A percentile compares a stretch with the other conserved stretches of the same genome.
phyloP scores from a whole-genome alignment of 257 asterid genomes.

The Fraxinus pennsylvanica region DNA sequence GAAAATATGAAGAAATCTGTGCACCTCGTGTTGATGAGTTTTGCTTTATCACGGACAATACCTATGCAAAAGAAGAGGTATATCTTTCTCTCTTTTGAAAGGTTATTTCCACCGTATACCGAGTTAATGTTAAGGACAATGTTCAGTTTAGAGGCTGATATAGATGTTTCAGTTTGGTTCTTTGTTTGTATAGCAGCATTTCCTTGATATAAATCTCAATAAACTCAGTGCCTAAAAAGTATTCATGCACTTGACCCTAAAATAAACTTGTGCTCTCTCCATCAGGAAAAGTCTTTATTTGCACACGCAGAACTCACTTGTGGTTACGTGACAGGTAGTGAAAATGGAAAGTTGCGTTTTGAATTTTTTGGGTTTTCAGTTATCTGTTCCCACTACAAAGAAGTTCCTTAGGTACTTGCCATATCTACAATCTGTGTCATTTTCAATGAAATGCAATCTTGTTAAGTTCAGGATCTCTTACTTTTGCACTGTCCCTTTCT shows the following conservation, averaged over 20 bases:
- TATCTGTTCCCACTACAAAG: slow-evolving; percentile 83
- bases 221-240: neutral
- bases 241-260: neutral
- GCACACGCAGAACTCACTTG: slow-evolving; percentile 19
- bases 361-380: slow-evolving; percentile 66
- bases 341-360: slow-evolving; percentile 74
- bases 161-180: neutral
- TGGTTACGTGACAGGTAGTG: slow-evolving; percentile 63
- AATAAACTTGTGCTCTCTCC: neutral
- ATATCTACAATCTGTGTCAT: neutral
- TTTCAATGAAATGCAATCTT: neutral
- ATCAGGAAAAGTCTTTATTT: slow-evolving; percentile 7
- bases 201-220: neutral
- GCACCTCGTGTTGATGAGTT: slow-evolving; percentile 94
- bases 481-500: slow-evolving; percentile 16
- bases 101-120: slow-evolving; percentile 20
- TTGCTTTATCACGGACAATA: slow-evolving; percentile 91
- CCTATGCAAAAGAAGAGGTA: slow-evolving; percentile 91
- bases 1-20: slow-evolving; percentile 96
- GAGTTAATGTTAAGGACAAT: slow-evolving; percentile 1
- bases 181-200: neutral
- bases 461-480: slow-evolving; percentile 19
- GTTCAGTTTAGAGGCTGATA: slow-evolving; percentile 5
- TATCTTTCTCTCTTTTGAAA: slow-evolving; percentile 11
- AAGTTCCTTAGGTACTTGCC: slow-evolving; percentile 86